Evolutionary conservation across 169 alveolate species (phyloP).

Genomic region (Plasmodium berghei): DNA sequence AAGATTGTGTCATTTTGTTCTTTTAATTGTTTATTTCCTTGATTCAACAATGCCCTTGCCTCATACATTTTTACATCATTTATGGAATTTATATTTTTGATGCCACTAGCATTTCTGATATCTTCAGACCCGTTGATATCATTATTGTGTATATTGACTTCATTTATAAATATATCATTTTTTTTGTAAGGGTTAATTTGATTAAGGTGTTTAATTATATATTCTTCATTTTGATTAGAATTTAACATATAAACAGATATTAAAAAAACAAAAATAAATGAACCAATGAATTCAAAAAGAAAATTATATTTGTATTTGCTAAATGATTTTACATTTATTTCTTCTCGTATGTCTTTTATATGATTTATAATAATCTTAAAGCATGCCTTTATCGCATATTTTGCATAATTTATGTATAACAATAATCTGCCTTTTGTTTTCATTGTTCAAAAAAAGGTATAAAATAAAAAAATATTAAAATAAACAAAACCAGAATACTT

Average conservation of each 20-base stretch:
- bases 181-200: constrained; percentile 46
- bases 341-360: constrained; percentile 51
- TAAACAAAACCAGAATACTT: background rate
- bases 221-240: constrained; percentile 62
- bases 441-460: constrained; percentile 16
- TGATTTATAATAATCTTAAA: constrained; percentile 21
- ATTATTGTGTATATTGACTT: constrained; percentile 22
- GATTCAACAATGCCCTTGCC: constrained; percentile 25
- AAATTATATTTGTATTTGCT: constrained; percentile 62
- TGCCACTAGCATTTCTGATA: constrained; percentile 8
- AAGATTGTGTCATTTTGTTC: background rate
- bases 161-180: constrained; percentile 44
- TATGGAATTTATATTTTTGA: background rate
- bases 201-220: constrained; percentile 49
- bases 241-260: constrained; percentile 65
- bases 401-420: constrained; percentile 25
- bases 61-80: background rate
- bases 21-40: background rate
- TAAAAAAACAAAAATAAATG: constrained; percentile 65
- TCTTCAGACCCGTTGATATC: constrained; percentile 35
- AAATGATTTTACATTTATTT: constrained; percentile 74
- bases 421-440: constrained; percentile 32
- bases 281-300: constrained; percentile 70
- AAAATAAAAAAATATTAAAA: background rate
- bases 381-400: constrained; percentile 3